Base-by-base conservation (phyloP, 495 filamentous ascomycete genomes). In the Aspergillus heteromorphus region DNA sequence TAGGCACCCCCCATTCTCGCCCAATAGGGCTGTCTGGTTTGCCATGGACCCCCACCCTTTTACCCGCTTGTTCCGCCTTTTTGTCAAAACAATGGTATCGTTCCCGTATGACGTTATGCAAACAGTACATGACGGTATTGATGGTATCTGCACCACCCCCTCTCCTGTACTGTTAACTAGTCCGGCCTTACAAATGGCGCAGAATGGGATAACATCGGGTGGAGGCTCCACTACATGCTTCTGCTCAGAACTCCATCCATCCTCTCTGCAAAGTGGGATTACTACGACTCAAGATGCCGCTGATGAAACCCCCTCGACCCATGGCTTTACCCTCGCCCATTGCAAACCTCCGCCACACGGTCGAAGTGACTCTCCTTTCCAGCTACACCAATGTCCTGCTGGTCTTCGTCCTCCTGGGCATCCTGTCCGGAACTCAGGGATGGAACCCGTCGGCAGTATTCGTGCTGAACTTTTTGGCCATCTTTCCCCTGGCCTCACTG, bases 1-100 rank as follows among this genome's bases (percentile, higher is more conserved):
- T 53, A 53, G 50, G 23, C 50, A 53, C 23, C 50, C 50, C 40
- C 40, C 8, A 45, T 53, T 52, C 25, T 53, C 2, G 13, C 10
- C 43, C 43, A 47, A 47, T 47, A 4, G 23, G 0, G n/a, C 5
- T 14, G 10, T 1, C 11, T 38, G 34, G 11, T n/a, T 38, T 4
- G 34, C 10, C 10, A 1, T 38, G 13, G 34, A 7, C 23, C 10
- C 34, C 34, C 30, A 34, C 30, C 30, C 30, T 10, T 13, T 13
- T 13, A 34, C 30, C 30, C 14, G 30, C 30, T 10, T 13, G 9
- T 34, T 8, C 9, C 30, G 30, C 30, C 13, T 38, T 38, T 38
- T 38, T n/a, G 34, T 13, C 11, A 14, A n/a, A 38, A 38, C 13
- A 13, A 38, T 38, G 3, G 34, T 38, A 38, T 38, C 34, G 13